A percentile compares a stretch with the other conserved stretches of the same genome.
phyloP scores from a whole-genome alignment of 1,284 basidiomycete species.

The Sporisorium sorghi region DNA sequence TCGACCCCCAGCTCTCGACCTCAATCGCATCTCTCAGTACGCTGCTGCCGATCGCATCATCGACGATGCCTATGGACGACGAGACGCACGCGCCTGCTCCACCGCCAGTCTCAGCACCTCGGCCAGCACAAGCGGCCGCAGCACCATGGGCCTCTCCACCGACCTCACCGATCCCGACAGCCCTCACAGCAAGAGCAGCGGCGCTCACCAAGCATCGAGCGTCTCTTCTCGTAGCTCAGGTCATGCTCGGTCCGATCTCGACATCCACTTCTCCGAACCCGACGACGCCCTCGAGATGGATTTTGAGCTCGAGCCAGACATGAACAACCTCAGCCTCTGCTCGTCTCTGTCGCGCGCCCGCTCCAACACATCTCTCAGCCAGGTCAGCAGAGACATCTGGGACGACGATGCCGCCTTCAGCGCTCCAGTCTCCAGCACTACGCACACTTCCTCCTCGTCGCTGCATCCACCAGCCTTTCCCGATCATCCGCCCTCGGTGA shows the following conservation, averaged over 20 bases:
- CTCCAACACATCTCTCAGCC: conserved; percentile 40
- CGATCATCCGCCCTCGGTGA: conserved; percentile 17
- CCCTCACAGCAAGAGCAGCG: conserved; percentile 30
- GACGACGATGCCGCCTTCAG: conserved; percentile 25
- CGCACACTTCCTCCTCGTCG: conserved; percentile 24
- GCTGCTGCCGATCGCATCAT: conserved; percentile 1
- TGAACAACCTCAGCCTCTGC: conserved; percentile 50
- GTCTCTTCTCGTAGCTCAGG: conserved; percentile 29
- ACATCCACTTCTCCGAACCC: conserved; percentile 21
- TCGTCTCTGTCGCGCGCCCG: conserved; percentile 45
- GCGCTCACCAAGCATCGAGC: conserved; percentile 13
- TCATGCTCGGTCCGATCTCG: conserved; percentile 35
- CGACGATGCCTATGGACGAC: conserved; percentile 3
- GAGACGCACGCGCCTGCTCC: conserved; percentile 12
- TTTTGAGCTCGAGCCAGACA: conserved; percentile 50
- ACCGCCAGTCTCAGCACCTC: conserved; percentile 44
- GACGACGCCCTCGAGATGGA: conserved; percentile 43
- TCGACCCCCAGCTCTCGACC: conserved; percentile 29
- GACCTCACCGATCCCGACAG: conserved; percentile 55
- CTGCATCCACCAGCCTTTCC: conserved; percentile 22
- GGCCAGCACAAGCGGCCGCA: conserved; percentile 50
- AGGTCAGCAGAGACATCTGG: conserved; percentile 42
- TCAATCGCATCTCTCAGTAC: conserved; percentile 16
- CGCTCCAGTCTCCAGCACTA: conserved; percentile 16
- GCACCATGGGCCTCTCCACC: conserved; percentile 51